Conservation (phyloP, 345 rosid genomes). For the Lepidium sativum region DNA sequence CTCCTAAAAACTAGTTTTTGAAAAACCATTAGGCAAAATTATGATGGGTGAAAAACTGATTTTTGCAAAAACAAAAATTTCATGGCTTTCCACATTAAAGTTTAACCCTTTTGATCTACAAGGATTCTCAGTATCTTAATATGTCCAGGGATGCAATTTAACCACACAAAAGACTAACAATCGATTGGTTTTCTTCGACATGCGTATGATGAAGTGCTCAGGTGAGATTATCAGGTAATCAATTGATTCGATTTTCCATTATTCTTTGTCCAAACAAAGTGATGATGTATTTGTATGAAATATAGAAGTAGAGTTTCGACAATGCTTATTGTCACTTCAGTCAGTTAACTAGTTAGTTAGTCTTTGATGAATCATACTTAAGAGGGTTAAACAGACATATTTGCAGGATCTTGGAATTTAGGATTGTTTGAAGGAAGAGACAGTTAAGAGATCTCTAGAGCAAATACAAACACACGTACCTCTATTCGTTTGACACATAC, state of each 20-base stretch:
- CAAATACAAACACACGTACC: background rate
- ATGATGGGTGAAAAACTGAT: too few relatives aligned
- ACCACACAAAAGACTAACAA: slow-evolving; percentile 43
- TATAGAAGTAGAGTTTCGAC: background rate
- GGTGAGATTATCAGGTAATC: slow-evolving; percentile 65
- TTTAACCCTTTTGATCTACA: background rate
- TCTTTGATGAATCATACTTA: background rate
- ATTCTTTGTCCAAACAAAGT: background rate
- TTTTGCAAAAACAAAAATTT: too few relatives aligned
- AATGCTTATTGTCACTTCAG: background rate
- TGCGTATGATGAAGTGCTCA: slow-evolving; percentile 53
- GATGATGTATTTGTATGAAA: background rate
- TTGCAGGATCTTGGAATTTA: background rate
- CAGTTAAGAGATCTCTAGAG: background rate
- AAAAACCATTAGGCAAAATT: too few relatives aligned
- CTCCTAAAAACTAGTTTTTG: too few relatives aligned
- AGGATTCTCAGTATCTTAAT: background rate
- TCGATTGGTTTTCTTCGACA: slow-evolving; percentile 64
- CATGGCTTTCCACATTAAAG: background rate
- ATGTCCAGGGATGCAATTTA: slow-evolving; percentile 72
- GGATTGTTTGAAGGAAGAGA: background rate
- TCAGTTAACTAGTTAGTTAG: background rate
- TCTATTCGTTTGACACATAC: too few relatives aligned
- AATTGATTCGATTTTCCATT: background rate
- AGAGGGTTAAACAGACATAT: background rate